phyloP scores from a whole-genome alignment of 2,329 filamentous ascomycete species.

The Aspergillus nomiae region DNA sequence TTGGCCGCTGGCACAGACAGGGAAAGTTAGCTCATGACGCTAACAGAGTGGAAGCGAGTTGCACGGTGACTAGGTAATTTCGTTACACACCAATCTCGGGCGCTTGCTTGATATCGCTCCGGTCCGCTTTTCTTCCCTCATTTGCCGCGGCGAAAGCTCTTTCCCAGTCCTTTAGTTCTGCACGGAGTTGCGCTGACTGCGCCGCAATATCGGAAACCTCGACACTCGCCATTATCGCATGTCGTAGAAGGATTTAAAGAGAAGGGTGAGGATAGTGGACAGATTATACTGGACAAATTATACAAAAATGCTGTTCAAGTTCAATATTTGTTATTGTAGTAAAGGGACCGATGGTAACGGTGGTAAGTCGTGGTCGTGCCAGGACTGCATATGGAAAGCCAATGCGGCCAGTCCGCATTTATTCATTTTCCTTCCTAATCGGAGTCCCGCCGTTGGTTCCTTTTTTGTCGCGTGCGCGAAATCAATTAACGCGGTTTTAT shows the following conservation, averaged over 20 bases:
- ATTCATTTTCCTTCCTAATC: background rate
- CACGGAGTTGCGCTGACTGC: constrained; percentile 39
- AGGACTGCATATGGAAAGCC: background rate
- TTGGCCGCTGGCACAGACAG: constrained; percentile 40
- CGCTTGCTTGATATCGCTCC: constrained; percentile 51
- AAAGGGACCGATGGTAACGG: background rate
- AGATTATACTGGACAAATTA: background rate
- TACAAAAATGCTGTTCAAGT: background rate
- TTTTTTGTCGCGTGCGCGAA: constrained; percentile 26
- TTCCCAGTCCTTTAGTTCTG: constrained; percentile 52
- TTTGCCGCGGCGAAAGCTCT: constrained; percentile 46
- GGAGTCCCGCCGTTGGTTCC: constrained; percentile 6
- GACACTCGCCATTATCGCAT: constrained; percentile 33
- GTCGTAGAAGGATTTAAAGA: background rate
- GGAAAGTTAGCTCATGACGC: background rate
- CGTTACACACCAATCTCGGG: constrained; percentile 42
- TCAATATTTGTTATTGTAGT: background rate
- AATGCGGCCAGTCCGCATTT: no score
- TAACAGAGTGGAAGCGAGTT: background rate
- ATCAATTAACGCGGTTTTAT: constrained; percentile 31
- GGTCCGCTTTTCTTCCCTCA: constrained; percentile 46
- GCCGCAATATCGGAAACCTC: constrained; percentile 26
- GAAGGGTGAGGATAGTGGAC: background rate
- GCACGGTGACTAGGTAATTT: no score
- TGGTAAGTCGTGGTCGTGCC: background rate